Percentiles rank a stretch among this genome's conserved stretches.
Conservation (phyloP, 495 filamentous ascomycete species). For the Bacidia rubella region DNA sequence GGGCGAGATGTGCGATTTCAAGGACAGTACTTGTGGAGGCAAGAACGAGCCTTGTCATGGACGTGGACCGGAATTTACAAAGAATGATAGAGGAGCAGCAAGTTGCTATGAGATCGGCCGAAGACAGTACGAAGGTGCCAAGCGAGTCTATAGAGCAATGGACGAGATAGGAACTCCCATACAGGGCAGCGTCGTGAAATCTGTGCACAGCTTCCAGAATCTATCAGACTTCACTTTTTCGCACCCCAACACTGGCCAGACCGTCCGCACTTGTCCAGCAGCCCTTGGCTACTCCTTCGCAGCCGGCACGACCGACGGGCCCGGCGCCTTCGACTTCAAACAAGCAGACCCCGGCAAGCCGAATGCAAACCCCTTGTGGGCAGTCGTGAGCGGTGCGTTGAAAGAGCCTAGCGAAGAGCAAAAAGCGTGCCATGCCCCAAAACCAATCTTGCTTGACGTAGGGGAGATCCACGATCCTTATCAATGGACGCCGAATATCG, state of each 20-base stretch:
- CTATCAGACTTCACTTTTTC: constrained; percentile 61
- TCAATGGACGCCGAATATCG: constrained; percentile 82
- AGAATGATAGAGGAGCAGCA: constrained; percentile 53
- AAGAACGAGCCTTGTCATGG: constrained; percentile 69
- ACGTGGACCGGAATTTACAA: constrained; percentile 66
- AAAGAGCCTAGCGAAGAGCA: constrained; percentile 62
- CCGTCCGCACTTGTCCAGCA: constrained; percentile 69
- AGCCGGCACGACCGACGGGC: constrained; percentile 86
- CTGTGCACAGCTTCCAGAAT: constrained; percentile 63
- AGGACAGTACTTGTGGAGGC: constrained; percentile 69
- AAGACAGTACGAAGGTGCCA: constrained; percentile 52
- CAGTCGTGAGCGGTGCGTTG: constrained; percentile 56
- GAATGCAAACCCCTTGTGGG: constrained; percentile 74
- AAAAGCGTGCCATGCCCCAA: constrained; percentile 62
- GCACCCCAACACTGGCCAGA: constrained; percentile 60
- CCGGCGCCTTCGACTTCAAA: constrained; percentile 87
- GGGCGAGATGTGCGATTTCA: constrained; percentile 49
- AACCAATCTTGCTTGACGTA: constrained; percentile 82
- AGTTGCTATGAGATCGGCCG: constrained; percentile 63
- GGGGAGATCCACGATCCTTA: constrained; percentile 72
- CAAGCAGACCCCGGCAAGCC: constrained; percentile 65
- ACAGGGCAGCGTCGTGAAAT: constrained; percentile 48
- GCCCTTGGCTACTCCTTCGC: constrained; percentile 90
- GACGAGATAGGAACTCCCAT: constrained; percentile 30
- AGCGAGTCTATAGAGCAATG: constrained; percentile 44